These are phyloP conservation scores for Cyberlindnera euphorbiiphila DNA, from an alignment of 805 yeast genomes.

Conservation along the genomic window DNA sequence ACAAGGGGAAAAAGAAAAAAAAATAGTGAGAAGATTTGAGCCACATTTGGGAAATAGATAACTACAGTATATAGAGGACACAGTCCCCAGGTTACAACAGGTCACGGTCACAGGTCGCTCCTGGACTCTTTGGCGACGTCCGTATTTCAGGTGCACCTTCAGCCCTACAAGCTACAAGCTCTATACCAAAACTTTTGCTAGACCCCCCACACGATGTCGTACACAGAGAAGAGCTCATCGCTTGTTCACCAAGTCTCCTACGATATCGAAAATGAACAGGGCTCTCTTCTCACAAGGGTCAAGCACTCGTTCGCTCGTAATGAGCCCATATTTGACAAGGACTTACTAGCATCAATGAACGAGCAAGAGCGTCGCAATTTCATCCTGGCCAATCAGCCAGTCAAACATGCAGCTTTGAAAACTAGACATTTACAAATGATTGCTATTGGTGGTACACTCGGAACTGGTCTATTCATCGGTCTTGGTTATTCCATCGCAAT, in stretches of 20 bases:
- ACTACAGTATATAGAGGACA: no score
- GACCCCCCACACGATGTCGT: no score
- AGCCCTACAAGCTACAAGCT: no score
- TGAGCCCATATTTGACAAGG: slow-evolving; percentile 18
- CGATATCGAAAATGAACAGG: not conserved
- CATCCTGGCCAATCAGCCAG: slow-evolving; percentile 35
- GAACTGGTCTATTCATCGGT: slow-evolving; percentile 69
- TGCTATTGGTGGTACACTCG: slow-evolving; percentile 69
- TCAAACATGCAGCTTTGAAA: slow-evolving; percentile 36
- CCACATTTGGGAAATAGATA: no score
- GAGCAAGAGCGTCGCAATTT: slow-evolving; percentile 25
- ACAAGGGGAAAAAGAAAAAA: no score
- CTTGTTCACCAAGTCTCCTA: no score
- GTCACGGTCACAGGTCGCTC: no score
- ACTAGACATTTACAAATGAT: slow-evolving; percentile 62
- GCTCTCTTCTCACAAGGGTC: slow-evolving; percentile 2
- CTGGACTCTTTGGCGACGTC: no score
- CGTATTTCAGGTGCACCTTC: no score
- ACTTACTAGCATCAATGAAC: slow-evolving; percentile 21
- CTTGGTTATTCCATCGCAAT: slow-evolving; percentile 52
- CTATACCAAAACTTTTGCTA: no score
- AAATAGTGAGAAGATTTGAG: no score
- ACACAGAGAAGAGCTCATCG: slow-evolving; percentile 6
- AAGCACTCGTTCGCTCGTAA: slow-evolving; percentile 26
- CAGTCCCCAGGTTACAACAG: no score